A percentile compares a stretch with the other conserved stretches of the same genome.
These are phyloP conservation scores for Solanum sparsipilum DNA, from an alignment of 257 asterid genomes.

Conservation along the genomic window DNA sequence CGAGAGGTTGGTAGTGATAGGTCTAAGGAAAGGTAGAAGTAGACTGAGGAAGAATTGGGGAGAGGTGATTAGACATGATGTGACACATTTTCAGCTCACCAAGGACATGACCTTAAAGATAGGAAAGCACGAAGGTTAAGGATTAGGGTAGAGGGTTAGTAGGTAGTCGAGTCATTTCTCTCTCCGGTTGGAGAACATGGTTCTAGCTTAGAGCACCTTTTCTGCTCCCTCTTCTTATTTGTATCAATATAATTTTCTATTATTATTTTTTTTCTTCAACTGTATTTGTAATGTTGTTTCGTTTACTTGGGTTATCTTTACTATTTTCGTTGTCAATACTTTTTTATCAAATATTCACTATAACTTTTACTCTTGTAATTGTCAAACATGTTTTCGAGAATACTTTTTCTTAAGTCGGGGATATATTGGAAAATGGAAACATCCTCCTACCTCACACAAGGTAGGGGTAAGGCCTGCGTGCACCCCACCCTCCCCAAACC, in stretches of 20 bases:
- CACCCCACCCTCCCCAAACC: neutral
- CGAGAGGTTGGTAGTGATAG: neutral
- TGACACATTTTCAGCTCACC: neutral
- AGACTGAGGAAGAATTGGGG: neutral
- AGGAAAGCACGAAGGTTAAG: neutral
- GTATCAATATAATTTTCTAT: neutral
- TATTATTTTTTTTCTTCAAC: neutral
- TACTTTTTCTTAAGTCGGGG: neutral
- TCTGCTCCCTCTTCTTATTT: neutral
- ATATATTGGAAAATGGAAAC: neutral
- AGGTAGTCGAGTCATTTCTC: neutral
- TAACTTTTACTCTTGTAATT: neutral
- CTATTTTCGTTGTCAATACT: neutral
- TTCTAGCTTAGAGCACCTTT: neutral
- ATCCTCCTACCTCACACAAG: neutral
- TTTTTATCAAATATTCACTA: neutral
- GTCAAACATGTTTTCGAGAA: neutral
- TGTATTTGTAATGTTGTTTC: neutral
- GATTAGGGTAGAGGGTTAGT: neutral
- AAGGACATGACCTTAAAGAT: neutral
- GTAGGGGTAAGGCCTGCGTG: neutral
- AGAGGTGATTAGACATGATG: neutral
- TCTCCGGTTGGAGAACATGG: neutral
- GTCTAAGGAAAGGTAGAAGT: neutral
- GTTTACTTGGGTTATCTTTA: neutral